phyloP scores from a whole-genome alignment of 768 basidiomycete species.

The Pisolithus marmoratus region DNA sequence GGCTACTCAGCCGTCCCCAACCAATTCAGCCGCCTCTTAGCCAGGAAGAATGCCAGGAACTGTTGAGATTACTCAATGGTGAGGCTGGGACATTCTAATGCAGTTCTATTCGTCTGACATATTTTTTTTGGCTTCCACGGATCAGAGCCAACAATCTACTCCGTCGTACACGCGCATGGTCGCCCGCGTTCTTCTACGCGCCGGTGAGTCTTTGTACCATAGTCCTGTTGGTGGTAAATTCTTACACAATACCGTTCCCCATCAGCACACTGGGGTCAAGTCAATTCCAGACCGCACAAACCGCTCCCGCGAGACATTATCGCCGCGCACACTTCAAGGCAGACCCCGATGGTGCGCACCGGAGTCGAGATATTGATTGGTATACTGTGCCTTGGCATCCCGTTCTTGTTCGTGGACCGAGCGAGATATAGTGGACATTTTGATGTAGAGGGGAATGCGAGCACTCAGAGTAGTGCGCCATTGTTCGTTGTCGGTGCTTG shows the following conservation, averaged over 20 bases:
- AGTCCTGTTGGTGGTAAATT: no score
- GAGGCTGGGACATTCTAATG: not conserved
- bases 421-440: constrained; percentile 37
- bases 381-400: constrained; percentile 69
- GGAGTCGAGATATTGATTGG: constrained; percentile 55
- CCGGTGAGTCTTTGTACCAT: constrained; percentile 42
- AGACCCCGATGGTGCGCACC: constrained; percentile 41
- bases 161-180: constrained; percentile 58
- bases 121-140: constrained; percentile 4
- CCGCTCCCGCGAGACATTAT: constrained; percentile 53
- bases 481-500: constrained; percentile 62
- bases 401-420: constrained; percentile 65
- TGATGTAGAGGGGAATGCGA: constrained; percentile 51
- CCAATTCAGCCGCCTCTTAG: constrained; percentile 61
- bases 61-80: constrained; percentile 52
- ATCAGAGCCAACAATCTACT: constrained; percentile 16
- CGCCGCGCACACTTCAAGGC: constrained; percentile 19
- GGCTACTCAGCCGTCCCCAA: constrained; percentile 55
- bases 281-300: constrained; percentile 62
- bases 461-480: constrained; percentile 41
- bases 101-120: not conserved
- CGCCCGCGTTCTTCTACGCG: constrained; percentile 61
- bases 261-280: constrained; percentile 64
- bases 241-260: not conserved
- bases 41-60: constrained; percentile 72